Evolutionary conservation across 495 filamentous ascomycete species (phyloP).

Genomic region (Cairneyella variabilis): DNA sequence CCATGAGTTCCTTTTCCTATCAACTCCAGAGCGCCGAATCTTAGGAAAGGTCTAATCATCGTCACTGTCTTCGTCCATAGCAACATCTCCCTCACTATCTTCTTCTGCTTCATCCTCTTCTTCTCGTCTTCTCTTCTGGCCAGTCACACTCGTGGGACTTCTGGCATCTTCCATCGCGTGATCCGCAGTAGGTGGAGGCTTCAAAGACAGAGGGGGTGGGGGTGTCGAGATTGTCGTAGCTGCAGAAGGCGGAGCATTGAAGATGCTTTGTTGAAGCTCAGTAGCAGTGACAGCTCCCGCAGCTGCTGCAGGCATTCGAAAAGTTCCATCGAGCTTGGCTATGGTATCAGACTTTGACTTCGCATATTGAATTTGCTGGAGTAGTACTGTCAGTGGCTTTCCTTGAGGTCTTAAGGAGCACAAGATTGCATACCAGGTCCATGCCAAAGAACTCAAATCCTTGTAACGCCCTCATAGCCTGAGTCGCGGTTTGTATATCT

Average conservation of each 20-base stretch:
- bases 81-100: constrained; percentile 60
- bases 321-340: constrained; percentile 87
- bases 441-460: constrained; percentile 85
- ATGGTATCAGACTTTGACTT: constrained; percentile 82
- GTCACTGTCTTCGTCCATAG: constrained; percentile 69
- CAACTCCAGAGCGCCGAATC: background rate
- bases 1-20: background rate
- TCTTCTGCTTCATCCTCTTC: constrained; percentile 53
- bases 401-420: no score
- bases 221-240: constrained; percentile 37
- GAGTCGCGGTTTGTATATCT: constrained; percentile 80
- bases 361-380: constrained; percentile 81
- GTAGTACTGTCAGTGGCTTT: constrained; percentile 2
- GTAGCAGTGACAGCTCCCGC: constrained; percentile 58
- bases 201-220: constrained; percentile 37
- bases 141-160: constrained; percentile 33
- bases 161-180: constrained; percentile 40
- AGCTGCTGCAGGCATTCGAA: constrained; percentile 56
- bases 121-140: constrained; percentile 66
- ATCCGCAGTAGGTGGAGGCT: constrained; percentile 34
- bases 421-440: constrained; percentile 58
- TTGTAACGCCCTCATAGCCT: constrained; percentile 84
- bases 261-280: constrained; percentile 78
- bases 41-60: constrained; percentile 37
- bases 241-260: constrained; percentile 57